Evolutionary conservation across 257 asterid species (phyloP), one percentile per base, ranked within the genome.

Genomic region (Solanum pennellii): DNA sequence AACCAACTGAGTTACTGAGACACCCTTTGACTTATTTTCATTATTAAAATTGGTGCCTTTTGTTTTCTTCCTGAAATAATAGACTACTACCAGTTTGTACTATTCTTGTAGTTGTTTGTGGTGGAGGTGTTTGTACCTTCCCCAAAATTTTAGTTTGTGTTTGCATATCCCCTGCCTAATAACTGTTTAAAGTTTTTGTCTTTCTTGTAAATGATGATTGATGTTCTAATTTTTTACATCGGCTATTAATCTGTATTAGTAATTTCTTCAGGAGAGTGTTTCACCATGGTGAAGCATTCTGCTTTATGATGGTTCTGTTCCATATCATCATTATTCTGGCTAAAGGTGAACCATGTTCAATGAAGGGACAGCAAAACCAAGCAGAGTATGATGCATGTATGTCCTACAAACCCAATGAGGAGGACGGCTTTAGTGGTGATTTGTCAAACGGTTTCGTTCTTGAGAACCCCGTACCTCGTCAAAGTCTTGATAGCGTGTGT

Each of bases 311-410:
- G 68, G 88, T 88, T 76, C 89, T 91, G 69, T 47, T 87, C 49
- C 86, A 85, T 88, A 33, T 76, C 83, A 62, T 89, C 60, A 27
- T 52, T 42, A 83, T 60, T 41, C 68, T 75, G 71, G 92, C 89
- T 33, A 74, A 88, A 69, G 84, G 90, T 42, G 92, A 88, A 69
- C 66, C 92, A 47, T 86, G 93, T 84, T 45, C 93, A 3, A 73
- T 74, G 12, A 77, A 87, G 83, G 95, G 90, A 75, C 88, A 83
- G 42, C 89, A 86, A 42, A 39, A 83, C 68, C 90, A 84, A 76
- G 89, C 89, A 84, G 91, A 89, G 29, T 56, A 83, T 82, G 94
- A 88, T 72, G 87, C 91, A 73, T 94, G 93, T 88, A 75, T 86
- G 90, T 86, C 91, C 83, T 87, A 80, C 72, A 77, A 60, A 73